Evolutionary conservation across 78 protist species (phyloP).

Genomic region (Dictyostelium citrinum): DNA sequence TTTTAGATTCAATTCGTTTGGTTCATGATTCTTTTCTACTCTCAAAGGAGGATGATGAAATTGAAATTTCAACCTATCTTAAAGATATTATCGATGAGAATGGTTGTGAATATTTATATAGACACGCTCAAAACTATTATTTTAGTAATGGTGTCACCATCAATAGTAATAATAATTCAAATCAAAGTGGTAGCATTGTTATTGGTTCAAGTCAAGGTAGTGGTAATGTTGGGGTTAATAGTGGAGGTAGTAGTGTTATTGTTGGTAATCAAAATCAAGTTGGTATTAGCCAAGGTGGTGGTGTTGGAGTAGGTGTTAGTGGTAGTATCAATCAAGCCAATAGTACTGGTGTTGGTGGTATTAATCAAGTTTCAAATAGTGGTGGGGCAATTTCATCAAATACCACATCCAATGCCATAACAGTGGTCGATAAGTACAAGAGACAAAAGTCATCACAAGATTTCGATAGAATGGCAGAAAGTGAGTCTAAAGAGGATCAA

Average conservation of each 20-base stretch:
- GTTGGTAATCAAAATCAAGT: neutral
- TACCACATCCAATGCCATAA: neutral
- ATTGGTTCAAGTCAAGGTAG: neutral
- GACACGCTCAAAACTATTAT: constrained; percentile 39
- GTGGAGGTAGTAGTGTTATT: neutral
- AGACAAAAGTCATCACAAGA: constrained; percentile 60
- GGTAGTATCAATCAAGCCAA: neutral
- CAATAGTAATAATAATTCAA: neutral
- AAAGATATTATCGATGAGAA: constrained; percentile 78
- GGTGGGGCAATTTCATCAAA: neutral
- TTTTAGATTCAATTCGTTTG: constrained; percentile 43
- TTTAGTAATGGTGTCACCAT: neutral
- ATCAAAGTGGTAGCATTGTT: neutral
- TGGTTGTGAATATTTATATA: constrained; percentile 61
- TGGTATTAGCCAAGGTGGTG: too few relatives aligned
- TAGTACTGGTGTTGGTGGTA: neutral
- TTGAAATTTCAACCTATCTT: constrained; percentile 31
- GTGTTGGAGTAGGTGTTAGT: neutral
- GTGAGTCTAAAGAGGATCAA: constrained; percentile 41
- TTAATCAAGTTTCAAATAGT: neutral
- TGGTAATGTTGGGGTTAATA: neutral
- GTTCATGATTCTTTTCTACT: constrained; percentile 40
- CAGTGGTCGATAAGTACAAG: constrained; percentile 12
- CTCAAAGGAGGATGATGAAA: constrained; percentile 1
- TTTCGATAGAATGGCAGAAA: constrained; percentile 59